A percentile compares a stretch with the other conserved stretches of the same genome.
These are phyloP conservation scores for Coemansia sp. DNA, from an alignment of 192 early-diverging fungal genomes.

Conservation along the genomic window DNA sequence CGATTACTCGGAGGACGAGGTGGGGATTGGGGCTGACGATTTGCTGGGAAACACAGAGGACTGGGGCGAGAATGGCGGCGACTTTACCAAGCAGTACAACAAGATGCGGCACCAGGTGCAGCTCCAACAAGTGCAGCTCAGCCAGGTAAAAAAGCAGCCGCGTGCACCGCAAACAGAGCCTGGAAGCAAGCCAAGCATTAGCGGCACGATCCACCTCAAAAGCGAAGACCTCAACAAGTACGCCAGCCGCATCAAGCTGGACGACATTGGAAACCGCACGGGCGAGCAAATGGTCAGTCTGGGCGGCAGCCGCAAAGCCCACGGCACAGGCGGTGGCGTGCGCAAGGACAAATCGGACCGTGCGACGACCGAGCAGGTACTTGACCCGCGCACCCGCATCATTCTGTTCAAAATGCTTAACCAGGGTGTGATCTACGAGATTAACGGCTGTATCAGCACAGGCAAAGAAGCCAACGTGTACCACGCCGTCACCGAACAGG, in stretches of 20 bases:
- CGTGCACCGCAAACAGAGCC: slow-evolving; percentile 10
- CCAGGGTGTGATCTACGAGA: slow-evolving; percentile 82
- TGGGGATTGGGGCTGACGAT: slow-evolving; percentile 69
- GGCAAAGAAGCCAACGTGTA: slow-evolving; percentile 99
- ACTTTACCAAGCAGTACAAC: slow-evolving; percentile 95
- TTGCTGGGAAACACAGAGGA: slow-evolving; percentile 78
- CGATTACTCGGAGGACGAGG: slow-evolving; percentile 34
- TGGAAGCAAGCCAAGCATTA: slow-evolving; percentile 24
- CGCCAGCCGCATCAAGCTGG: slow-evolving; percentile 71
- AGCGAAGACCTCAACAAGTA: slow-evolving; percentile 65
- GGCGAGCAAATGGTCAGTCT: background rate
- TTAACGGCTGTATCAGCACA: slow-evolving; percentile 97
- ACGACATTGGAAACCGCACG: slow-evolving; percentile 8
- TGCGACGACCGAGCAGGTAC: slow-evolving; percentile 94
- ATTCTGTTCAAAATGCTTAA: slow-evolving; percentile 97
- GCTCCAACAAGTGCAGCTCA: slow-evolving; percentile 20
- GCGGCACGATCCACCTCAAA: slow-evolving; percentile 22
- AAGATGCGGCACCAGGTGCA: slow-evolving; percentile 70
- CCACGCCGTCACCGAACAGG: slow-evolving; percentile 84
- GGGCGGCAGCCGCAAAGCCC: slow-evolving; percentile 45
- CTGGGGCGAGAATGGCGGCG: slow-evolving; percentile 77
- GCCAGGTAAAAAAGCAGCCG: slow-evolving; percentile 10
- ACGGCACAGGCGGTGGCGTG: slow-evolving; percentile 24
- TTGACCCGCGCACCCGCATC: slow-evolving; percentile 97
- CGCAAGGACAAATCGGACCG: slow-evolving; percentile 90